Evolutionary conservation across 2,329 filamentous ascomycete genomes (phyloP), one percentile per base, ranked within the genome.

Genomic region (Thielaviopsis punctulata): DNA sequence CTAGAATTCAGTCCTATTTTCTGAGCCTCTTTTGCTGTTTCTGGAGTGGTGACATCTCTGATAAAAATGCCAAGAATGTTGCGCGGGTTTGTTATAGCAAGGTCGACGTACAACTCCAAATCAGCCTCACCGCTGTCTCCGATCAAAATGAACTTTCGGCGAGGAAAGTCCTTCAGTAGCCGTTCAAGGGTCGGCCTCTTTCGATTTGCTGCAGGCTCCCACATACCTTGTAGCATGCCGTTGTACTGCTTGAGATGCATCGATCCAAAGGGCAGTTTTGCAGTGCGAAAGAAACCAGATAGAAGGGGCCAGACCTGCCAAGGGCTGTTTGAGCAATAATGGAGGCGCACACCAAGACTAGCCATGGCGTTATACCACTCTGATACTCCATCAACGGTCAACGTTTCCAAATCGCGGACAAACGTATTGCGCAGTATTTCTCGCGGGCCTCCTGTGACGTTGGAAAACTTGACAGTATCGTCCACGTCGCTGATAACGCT

Each of bases 241-340:
- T 80, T 86, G 65, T 98, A 98, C 58, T 94, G 87, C 65, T 98
- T 98, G 58, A 98, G 66, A 63, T 98, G 93, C 58, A 96, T 85
- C 0, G 90, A 95, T 0, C 92, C 93, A 0, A 77, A 77, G 0
- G 92, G 92, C 1, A 98, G 69, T 1, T 84, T 84, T 6, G 85
- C 84, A 41, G 83, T 67, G 57, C 81, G 79, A 64, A 96, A 94
- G 63, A 84, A 98, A 51, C 78, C 86, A 4, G 86, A 83, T 10
- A 98, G 70, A 2, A 96, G 79, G 0, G 92, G 92, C 60, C 86
- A 98, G 6, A 98, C 74, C 64, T 98, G 93, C 93, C 93, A 98
- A 0, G 92, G 92, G 49, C 90, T 94, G 66, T 98, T 98, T n/a
- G 92, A 98, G 58, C 95, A 93, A 64, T 98, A 98, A 63, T 98